These are phyloP conservation scores for Symbiodinium natans DNA, from an alignment of 73 alveolate species.

Conservation along the genomic window DNA sequence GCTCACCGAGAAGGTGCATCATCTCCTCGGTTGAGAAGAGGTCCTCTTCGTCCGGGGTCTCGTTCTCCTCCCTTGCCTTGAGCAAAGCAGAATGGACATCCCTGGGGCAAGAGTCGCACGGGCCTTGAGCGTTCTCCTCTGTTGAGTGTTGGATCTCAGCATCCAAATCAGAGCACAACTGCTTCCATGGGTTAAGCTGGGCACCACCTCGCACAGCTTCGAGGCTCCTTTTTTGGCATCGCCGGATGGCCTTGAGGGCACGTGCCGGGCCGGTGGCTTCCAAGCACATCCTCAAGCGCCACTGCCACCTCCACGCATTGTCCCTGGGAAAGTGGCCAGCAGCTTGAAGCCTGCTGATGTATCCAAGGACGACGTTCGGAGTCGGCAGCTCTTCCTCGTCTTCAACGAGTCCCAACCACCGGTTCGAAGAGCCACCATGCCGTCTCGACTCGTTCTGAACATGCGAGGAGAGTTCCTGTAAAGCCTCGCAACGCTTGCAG, in stretches of 20 bases:
- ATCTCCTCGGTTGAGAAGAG: neutral
- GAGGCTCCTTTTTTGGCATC: neutral
- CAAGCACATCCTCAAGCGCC: conserved; percentile 32
- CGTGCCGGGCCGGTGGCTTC: conserved; percentile 22
- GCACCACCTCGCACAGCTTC: neutral
- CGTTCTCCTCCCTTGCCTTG: neutral
- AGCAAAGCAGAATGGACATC: neutral
- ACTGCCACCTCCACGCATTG: conserved; percentile 1
- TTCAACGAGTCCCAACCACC: neutral
- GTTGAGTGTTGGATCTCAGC: neutral
- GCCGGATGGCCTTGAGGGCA: neutral
- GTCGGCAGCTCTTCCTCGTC: neutral
- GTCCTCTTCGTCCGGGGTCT: neutral
- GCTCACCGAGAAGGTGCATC: neutral
- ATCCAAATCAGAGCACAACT: conserved; percentile 27
- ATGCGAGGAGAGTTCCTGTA: neutral
- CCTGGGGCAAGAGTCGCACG: neutral
- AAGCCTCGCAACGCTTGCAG: neutral
- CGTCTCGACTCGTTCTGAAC: no score
- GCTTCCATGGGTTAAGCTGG: conserved; percentile 11
- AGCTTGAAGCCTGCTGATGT: neutral
- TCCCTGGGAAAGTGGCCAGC: neutral
- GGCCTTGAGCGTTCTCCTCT: neutral
- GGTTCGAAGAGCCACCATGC: neutral
- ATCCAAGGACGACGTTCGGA: neutral